Base-by-base conservation (phyloP, 1,284 basidiomycete species). In the Agroathelia rolfsii region DNA sequence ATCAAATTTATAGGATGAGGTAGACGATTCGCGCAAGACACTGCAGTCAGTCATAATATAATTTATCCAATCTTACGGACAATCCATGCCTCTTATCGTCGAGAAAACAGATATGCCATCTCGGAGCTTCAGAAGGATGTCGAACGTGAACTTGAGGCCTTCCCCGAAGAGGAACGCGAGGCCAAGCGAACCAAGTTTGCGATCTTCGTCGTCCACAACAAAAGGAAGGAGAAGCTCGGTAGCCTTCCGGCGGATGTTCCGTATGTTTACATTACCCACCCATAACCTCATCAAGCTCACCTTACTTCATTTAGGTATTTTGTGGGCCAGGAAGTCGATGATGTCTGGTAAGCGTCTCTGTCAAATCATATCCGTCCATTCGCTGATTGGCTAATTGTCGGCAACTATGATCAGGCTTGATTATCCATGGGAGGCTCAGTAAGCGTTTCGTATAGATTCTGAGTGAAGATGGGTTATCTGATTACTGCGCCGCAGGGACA, bases 141-240 rank as follows among this genome's bases (percentile, higher is more conserved):
- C 34, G 78, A 88, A 48, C 61, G 61, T 41, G 86, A 87, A 49
- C 63, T 90, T 13, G 47, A 64, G 24, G 58, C 51, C 3, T 66
- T 80, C 38, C 72, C 79, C 5, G 78, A 80, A 50, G 55, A 65
- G 8, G 78, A 90, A 49, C 76, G 84, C 36, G 77, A 78, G 18
- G 69, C 68, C 3, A 59, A 82, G 36, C 72, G 76, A 40, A 90
- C 92, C 25, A 68, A 83, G 54, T 87, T 95, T 41, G 89, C 74
- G 2, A 66, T 94, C 44, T 96, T 95, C 51, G 90, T 94, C 23
- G 92, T 96, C 11, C 90, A 95, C 61, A 94, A 95, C 67, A 95
- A 95, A 62, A 63, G 76, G 41, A 94, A 94, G 62, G 64, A 68
- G 27, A 96, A 96, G 61, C 55, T 77, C 25, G 88, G 75, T 16